Base-by-base conservation (phyloP, 257 asterid species). In the Parsonsia alboflavescens region DNA sequence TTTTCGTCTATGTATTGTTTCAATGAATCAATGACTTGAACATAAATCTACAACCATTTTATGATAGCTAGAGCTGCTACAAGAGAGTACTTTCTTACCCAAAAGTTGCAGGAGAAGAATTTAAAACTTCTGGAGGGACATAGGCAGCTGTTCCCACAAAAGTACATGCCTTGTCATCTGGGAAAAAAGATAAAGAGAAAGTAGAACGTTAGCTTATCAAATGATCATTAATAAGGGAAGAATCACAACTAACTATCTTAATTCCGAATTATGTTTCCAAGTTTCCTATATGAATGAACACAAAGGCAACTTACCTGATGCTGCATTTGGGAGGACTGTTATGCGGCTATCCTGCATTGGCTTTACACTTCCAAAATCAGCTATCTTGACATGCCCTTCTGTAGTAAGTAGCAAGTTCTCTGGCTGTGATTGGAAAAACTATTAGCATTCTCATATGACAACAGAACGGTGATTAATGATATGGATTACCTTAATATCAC, bases 71-170 rank as follows among this genome's bases (percentile, higher is more conserved):
- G 8, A 68, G 73, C 57, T 45, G 76, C 72, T 76, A 24, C 63
- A 59, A 52, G 77, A 63, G 49, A 65, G 49, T 63, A 52, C 46
- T 70, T 56, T 64, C 74, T 74, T 74, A 89, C 94, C 93, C 96
- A 68, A 95, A 87, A 80, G 99, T 95, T 58, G 98, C 99, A 12
- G 99, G 99, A 59, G 98, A 92, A 69, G 99, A 95, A 83, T 95
- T 92, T 79, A 95, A 73, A 71, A 95, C 97, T 85, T 95, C 99
- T 1, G 99, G 99, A 70, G 99, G 99, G 50, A 92, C 98, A 82
- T 95, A 95, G 69, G 99, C 99, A 2, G 99, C 99, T 56, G 99
- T 95, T 65, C 99, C 99, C 81, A 95, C 99, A 79, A 95, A 95
- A 73, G 99, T 95, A 75, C 98, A 95, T 12, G 99, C 99, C 80